Conservation (phyloP, 2,329 filamentous ascomycete genomes). For the Calonectria fujianensis region DNA sequence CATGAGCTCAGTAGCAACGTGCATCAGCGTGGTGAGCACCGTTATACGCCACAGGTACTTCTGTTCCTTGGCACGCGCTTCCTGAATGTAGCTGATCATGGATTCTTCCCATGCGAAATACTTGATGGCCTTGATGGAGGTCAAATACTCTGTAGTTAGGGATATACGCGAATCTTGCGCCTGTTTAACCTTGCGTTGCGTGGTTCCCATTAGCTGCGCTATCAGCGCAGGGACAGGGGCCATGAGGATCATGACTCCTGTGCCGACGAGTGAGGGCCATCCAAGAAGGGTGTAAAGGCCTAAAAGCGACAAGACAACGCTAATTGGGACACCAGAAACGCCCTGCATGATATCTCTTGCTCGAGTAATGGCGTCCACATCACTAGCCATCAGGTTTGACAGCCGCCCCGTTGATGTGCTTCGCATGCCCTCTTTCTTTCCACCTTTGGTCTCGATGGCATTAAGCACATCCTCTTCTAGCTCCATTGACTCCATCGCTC, state of each 20-base stretch:
- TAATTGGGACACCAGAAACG: neutral
- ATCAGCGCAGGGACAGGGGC: neutral
- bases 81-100: constrained; percentile 68
- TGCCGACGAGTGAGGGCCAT: constrained; percentile 4
- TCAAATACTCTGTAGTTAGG: constrained; percentile 74
- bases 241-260: constrained; percentile 10
- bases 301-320: neutral
- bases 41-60: constrained; percentile 72
- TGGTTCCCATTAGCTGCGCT: neutral
- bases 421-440: neutral
- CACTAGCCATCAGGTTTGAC: constrained; percentile 21
- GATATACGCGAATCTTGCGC: constrained; percentile 75
- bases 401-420: constrained; percentile 4
- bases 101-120: constrained; percentile 77
- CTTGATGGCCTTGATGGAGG: constrained; percentile 76
- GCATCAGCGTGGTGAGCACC: constrained; percentile 67
- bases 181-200: constrained; percentile 64
- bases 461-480: constrained; percentile 18
- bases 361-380: constrained; percentile 12
- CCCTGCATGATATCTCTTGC: constrained; percentile 4
- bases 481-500: constrained; percentile 1
- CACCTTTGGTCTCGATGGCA: neutral
- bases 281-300: constrained; percentile 8
- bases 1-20: constrained; percentile 70
- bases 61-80: constrained; percentile 71